phyloP scores from a whole-genome alignment of 768 basidiomycete genomes.

The Terana coerulea region DNA sequence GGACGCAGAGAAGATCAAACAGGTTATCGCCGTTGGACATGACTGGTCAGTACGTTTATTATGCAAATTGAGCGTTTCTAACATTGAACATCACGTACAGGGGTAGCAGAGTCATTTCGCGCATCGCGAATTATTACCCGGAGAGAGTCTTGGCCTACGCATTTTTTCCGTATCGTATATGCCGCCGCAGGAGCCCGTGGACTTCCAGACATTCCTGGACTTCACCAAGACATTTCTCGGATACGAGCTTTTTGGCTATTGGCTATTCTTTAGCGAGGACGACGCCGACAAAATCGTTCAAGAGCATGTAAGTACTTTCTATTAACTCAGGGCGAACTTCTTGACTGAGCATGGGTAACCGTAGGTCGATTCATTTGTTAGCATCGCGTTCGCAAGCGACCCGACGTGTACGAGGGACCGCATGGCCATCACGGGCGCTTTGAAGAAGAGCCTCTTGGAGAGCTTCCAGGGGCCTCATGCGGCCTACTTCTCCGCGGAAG shows the following conservation, averaged over 20 bases:
- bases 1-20: conserved; percentile 21
- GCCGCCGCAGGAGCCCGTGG: conserved; percentile 24
- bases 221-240: conserved; percentile 25
- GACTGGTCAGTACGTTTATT: conserved; percentile 25
- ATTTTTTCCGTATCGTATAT: conserved; percentile 34
- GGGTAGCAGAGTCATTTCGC: conserved; percentile 32
- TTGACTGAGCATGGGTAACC: not conserved
- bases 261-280: conserved; percentile 32
- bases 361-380: conserved; percentile 27
- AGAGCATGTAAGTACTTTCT: conserved; percentile 27
- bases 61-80: not conserved
- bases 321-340: not conserved
- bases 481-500: conserved; percentile 32
- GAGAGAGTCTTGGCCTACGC: conserved; percentile 38
- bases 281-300: conserved; percentile 31
- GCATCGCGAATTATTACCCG: conserved; percentile 34
- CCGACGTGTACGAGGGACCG: conserved; percentile 32
- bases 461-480: conserved; percentile 24
- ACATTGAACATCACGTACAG: conserved; percentile 17
- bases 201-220: conserved; percentile 25
- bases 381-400: conserved; percentile 31
- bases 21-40: conserved; percentile 30
- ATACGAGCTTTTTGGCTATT: conserved; percentile 39
- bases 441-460: conserved; percentile 29
- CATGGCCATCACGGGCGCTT: conserved; percentile 31